These are phyloP conservation scores for Gracilaria caudata DNA, from an alignment of 23 red algal genomes.

Conservation along the genomic window DNA sequence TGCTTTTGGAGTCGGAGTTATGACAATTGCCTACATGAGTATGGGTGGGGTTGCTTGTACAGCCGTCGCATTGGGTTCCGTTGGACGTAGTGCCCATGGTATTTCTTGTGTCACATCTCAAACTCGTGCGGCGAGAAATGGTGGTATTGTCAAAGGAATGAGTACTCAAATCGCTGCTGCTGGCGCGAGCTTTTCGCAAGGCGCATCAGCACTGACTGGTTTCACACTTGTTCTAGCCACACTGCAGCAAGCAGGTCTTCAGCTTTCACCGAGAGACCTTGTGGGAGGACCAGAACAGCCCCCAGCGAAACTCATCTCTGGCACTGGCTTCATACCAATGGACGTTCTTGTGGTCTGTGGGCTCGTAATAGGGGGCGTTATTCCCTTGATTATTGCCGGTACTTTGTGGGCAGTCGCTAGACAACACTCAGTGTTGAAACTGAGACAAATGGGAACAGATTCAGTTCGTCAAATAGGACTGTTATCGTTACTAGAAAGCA, in stretches of 20 bases:
- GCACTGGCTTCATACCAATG: not conserved
- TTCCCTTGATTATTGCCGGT: not conserved
- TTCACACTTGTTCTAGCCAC: constrained; percentile 62
- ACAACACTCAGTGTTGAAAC: not conserved
- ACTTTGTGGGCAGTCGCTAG: not conserved
- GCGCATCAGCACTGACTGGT: not conserved
- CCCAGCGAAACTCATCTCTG: not conserved
- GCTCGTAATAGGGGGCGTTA: not conserved
- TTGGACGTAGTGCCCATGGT: not conserved
- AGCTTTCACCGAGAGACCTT: constrained; percentile 25
- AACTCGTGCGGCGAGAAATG: not conserved
- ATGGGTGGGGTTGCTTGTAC: not conserved
- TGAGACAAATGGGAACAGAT: not conserved
- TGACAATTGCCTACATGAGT: constrained; percentile 69
- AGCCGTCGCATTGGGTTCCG: not conserved
- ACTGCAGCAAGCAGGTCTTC: constrained; percentile 39
- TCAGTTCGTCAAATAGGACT: not conserved
- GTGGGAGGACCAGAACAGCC: constrained; percentile 70
- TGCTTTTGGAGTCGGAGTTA: constrained; percentile 77
- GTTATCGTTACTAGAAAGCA: not conserved
- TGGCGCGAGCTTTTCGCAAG: constrained; percentile 42
- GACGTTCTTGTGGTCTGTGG: not conserved
- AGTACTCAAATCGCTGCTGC: not conserved
- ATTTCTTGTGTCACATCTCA: not conserved
- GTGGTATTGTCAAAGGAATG: not conserved